Evolutionary conservation across 1,139 yeast genomes (phyloP), one percentile per base, ranked within the genome.

Genomic region (Arxiozyma telluris): DNA sequence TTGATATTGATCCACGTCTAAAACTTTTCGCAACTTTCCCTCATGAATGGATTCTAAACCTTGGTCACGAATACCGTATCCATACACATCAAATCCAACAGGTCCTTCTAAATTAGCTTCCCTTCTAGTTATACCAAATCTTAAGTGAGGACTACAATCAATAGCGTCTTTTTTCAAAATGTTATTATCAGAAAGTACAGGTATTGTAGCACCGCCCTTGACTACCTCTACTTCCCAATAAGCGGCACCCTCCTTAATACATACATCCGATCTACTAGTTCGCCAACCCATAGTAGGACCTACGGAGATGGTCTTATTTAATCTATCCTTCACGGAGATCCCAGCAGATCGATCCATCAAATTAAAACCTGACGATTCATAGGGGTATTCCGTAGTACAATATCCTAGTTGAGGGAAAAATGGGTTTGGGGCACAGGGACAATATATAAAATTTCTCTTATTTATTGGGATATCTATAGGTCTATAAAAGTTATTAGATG

Each of bases 101-200:
- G 99, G 98, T 0, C 96, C 96, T 61, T 93, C 97, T 50, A 91
- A 71, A 53, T 90, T 81, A 1, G 96, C 95, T 65, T 93, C 98
- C 59, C 88, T 76, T 54, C 98, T 73, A 0, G 85, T 85, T 48
- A 91, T 63, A 0, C 99, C 99, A 27, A 91, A 66, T 42, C 98
- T 71, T 1, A 91, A 91, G 67, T 91, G 95, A 55, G 63, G 62
- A n/a, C 63, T 60, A 12, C 59, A 52, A 54, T 66, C 64, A 46
- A 64, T 55, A 18, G 59, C 48, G 21, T 65, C 65, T 50, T 59
- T 59, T 21, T 53, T 53, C 50, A 5, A 48, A 56, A 23, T 11
- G 41, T 56, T 55, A 4, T 49, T 56, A 21, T 50, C 55, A 11
- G 49, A 52, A 22, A 58, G 61, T 9, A 54, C 53, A 2, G 54